A percentile compares a stretch with the other conserved stretches of the same genome.
Evolutionary conservation across 148 eudicot species (phyloP).

Genomic region (Suaeda aralocaspica): DNA sequence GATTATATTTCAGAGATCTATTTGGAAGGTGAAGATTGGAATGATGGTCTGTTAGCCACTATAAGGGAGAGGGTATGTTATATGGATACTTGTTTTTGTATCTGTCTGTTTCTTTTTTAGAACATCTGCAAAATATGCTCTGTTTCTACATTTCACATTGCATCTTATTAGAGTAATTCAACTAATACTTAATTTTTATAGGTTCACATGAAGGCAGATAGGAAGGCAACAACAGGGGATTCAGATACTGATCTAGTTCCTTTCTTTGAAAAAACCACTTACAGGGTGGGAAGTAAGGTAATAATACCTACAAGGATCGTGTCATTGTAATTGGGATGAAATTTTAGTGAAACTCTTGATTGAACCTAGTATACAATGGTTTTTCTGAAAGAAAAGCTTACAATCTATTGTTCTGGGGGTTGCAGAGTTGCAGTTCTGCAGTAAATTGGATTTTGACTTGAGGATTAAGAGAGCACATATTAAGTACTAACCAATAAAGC

Average conservation of each 20-base stretch:
- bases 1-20: slow-evolving; percentile 50
- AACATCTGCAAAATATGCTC: too few species aligned
- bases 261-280: slow-evolving; percentile 63
- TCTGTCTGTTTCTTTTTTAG: not conserved
- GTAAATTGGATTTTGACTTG: not conserved
- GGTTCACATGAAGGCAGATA: slow-evolving; percentile 98
- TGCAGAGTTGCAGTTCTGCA: not conserved
- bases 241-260: slow-evolving; percentile 37
- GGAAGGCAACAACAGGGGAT: slow-evolving; percentile 62
- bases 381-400: not conserved
- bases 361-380: not conserved
- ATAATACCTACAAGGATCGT: slow-evolving; percentile 5
- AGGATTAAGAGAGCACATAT: not conserved
- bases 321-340: not conserved
- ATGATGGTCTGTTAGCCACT: slow-evolving; percentile 93
- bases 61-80: slow-evolving; percentile 82
- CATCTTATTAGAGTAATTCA: slow-evolving; percentile 3
- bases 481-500: not conserved
- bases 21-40: slow-evolving; percentile 93
- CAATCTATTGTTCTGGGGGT: not conserved
- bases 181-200: slow-evolving; percentile 26
- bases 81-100: not conserved
- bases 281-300: slow-evolving; percentile 92
- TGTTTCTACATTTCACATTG: not conserved
- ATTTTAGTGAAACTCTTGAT: not conserved